Evolutionary conservation across 2,329 filamentous ascomycete species (phyloP).

Genomic region (Phoma sp.): DNA sequence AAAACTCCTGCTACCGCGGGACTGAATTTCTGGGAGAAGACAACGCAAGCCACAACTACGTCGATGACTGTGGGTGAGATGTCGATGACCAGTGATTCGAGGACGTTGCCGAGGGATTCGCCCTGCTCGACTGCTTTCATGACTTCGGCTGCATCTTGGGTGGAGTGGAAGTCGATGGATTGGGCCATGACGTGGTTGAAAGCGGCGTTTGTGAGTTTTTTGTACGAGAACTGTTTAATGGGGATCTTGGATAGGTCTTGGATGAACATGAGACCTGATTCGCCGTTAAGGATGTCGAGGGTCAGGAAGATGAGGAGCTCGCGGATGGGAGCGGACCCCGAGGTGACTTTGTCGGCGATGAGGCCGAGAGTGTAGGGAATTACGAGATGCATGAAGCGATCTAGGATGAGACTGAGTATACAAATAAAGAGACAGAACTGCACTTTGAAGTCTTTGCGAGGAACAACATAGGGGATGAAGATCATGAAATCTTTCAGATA

Average conservation of each 20-base stretch:
- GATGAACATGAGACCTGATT: conserved; percentile 56
- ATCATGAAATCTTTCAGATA: conserved; percentile 75
- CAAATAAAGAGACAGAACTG: conserved; percentile 72
- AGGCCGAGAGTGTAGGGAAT: conserved; percentile 78
- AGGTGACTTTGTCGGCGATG: conserved; percentile 71
- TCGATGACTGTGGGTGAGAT: conserved; percentile 62
- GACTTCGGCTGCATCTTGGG: conserved; percentile 68
- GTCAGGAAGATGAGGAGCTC: conserved; percentile 58
- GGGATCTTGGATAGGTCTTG: conserved; percentile 59
- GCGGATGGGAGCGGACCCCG: conserved; percentile 52
- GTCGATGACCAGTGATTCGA: conserved; percentile 63
- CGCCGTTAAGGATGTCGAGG: conserved; percentile 47
- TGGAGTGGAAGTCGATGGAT: conserved; percentile 71
- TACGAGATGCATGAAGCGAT: conserved; percentile 73
- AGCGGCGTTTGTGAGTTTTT: conserved; percentile 32
- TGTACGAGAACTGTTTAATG: conserved; percentile 51
- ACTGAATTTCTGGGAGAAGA: conserved; percentile 12
- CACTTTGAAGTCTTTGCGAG: conserved; percentile 65
- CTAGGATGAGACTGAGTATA: conserved; percentile 67
- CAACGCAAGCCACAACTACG: conserved; percentile 57
- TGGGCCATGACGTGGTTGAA: conserved; percentile 70
- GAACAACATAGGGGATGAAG: conserved; percentile 80
- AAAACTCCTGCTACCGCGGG: conserved; percentile 1
- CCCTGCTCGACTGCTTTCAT: conserved; percentile 63
- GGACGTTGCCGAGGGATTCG: conserved; percentile 59